Conservation (phyloP, 768 basidiomycete species). For the Russula sp. region DNA sequence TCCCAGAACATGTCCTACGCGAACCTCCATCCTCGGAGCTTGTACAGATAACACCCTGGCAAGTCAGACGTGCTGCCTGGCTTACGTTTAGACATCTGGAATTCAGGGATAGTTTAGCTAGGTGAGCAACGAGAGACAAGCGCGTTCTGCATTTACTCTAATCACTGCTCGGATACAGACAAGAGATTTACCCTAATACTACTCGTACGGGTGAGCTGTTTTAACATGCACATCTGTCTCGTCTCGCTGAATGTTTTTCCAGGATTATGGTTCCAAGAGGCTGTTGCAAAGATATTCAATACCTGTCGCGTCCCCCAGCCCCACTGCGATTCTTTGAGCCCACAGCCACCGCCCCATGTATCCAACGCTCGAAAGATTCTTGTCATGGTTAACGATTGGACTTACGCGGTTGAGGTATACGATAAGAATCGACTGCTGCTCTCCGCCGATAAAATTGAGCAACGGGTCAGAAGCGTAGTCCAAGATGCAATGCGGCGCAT, state of each 20-base stretch:
- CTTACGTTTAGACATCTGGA: conserved; percentile 62
- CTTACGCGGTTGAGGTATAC: conserved; percentile 69
- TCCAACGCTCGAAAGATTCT: conserved; percentile 52
- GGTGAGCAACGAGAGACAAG: conserved; percentile 36
- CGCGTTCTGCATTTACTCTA: neutral
- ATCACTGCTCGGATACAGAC: conserved; percentile 33
- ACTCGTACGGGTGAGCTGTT: conserved; percentile 52
- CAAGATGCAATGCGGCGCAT: conserved; percentile 51
- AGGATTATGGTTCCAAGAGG: conserved; percentile 59
- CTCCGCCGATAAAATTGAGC: conserved; percentile 37
- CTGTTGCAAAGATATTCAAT: conserved; percentile 62
- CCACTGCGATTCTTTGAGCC: conserved; percentile 56
- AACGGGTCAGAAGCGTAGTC: conserved; percentile 37
- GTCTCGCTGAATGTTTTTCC: neutral
- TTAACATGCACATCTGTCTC: too few relatives aligned
- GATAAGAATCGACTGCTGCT: conserved; percentile 31
- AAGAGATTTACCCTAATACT: conserved; percentile 62
- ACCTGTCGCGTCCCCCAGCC: conserved; percentile 64
- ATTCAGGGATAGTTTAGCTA: conserved; percentile 58
- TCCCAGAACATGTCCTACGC: conserved; percentile 38
- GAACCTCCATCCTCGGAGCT: conserved; percentile 17
- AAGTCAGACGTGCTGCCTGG: conserved; percentile 80
- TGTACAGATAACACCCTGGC: conserved; percentile 64
- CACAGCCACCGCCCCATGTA: conserved; percentile 37
- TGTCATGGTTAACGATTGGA: conserved; percentile 69